A percentile compares a stretch with the other conserved stretches of the same genome.
Conservation (phyloP, 2,329 filamentous ascomycete genomes). For the Venturia pyrina region DNA sequence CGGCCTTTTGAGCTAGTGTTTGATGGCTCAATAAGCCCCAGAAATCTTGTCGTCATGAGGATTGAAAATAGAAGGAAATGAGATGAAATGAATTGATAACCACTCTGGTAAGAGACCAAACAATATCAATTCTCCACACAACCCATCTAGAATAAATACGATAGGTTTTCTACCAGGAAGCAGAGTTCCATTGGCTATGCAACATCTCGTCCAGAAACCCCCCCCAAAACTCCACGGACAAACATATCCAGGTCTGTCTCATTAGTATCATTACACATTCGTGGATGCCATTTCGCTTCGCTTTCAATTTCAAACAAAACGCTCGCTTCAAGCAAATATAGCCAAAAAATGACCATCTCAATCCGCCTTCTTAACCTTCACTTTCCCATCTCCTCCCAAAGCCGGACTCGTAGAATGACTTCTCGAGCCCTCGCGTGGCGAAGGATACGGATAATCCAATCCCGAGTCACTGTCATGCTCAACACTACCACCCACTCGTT, state of each 20-base stretch:
- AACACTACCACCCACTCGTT: not conserved
- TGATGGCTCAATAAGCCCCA: no score
- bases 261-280: constrained; percentile 4
- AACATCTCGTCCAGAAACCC: not conserved
- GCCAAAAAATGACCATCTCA: not conserved
- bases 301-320: not conserved
- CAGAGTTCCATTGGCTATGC: not conserved
- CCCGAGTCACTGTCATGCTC: constrained; percentile 1
- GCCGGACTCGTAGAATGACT: not conserved
- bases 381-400: not conserved
- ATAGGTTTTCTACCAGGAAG: not conserved
- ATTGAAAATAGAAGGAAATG: no score
- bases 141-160: not conserved
- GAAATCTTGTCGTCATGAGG: no score
- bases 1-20: no score
- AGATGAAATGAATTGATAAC: not conserved
- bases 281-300: not conserved
- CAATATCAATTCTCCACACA: not conserved
- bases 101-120: no score
- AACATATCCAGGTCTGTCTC: not conserved
- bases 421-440: not conserved
- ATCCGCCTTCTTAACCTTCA: not conserved
- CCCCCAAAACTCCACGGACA: not conserved
- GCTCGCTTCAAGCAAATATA: no score
- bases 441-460: not conserved